A percentile compares a stretch with the other conserved stretches of the same genome.
Evolutionary conservation across 1,284 basidiomycete genomes (phyloP).

Genomic region (Ustilago tritici): DNA sequence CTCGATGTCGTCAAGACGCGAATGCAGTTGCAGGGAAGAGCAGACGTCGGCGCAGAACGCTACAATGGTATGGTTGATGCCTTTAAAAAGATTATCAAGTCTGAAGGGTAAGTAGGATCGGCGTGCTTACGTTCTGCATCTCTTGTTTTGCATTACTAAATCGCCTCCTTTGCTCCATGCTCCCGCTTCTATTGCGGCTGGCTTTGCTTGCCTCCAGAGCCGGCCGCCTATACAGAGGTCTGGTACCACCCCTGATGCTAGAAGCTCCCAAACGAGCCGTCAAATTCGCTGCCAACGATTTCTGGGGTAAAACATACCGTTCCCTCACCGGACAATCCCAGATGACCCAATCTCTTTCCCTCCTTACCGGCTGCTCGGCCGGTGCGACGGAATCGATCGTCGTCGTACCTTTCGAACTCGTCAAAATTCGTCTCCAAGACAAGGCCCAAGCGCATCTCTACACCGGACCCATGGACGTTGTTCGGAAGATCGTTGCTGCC

Average conservation of each 20-base stretch:
- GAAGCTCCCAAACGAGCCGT: conserved; percentile 98
- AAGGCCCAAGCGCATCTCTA: conserved; percentile 84
- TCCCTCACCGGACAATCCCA: conserved; percentile 77
- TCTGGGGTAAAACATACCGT: conserved; percentile 77
- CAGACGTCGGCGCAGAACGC: conserved; percentile 72
- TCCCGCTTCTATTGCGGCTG: neutral
- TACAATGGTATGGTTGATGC: conserved; percentile 81
- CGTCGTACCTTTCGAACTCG: conserved; percentile 97
- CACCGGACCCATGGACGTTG: conserved; percentile 91
- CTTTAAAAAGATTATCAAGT: conserved; percentile 80
- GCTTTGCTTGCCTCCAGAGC: conserved; percentile 58
- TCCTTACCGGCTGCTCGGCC: conserved; percentile 90
- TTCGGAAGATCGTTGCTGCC: conserved; percentile 85
- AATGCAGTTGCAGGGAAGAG: conserved; percentile 91
- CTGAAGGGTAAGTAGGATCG: conserved; percentile 79
- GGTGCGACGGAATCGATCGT: conserved; percentile 95
- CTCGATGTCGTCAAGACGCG: conserved; percentile 87
- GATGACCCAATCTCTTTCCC: conserved; percentile 87
- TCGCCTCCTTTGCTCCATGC: neutral
- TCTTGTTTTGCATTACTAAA: neutral
- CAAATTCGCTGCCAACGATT: conserved; percentile 91
- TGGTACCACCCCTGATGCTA: conserved; percentile 90
- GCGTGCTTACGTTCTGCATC: neutral
- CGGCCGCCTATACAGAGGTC: conserved; percentile 89
- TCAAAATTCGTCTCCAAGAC: conserved; percentile 92